Percentiles rank a stretch among this genome's conserved stretches.
Evolutionary conservation across 1,139 yeast genomes (phyloP).

Genomic region (Scheffersomyces parashehatae): DNA sequence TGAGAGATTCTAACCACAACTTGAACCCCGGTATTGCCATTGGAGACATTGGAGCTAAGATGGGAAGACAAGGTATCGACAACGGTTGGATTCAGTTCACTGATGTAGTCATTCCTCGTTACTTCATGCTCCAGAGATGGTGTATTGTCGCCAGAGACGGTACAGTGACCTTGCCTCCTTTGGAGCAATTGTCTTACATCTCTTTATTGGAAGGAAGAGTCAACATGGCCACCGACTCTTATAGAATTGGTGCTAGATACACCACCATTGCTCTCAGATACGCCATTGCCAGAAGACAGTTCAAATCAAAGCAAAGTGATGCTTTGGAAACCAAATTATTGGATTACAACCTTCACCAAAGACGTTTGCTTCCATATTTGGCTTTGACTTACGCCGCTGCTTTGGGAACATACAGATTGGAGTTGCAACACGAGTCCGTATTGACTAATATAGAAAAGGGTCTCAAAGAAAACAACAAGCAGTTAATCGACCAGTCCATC

Average conservation of each 20-base stretch:
- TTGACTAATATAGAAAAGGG: conserved; percentile 58
- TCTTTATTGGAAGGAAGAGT: conserved; percentile 90
- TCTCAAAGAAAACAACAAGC: conserved; percentile 44
- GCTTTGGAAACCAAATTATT: conserved; percentile 62
- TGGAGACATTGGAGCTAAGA: conserved; percentile 92
- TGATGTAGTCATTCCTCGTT: conserved; percentile 79
- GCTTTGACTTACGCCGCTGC: conserved; percentile 80
- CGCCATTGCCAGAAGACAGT: conserved; percentile 88
- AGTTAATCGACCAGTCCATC: conserved; percentile 50
- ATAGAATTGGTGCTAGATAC: conserved; percentile 75
- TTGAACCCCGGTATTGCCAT: conserved; percentile 76
- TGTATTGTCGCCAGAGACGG: conserved; percentile 73
- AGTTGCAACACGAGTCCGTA: conserved; percentile 52
- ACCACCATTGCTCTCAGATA: conserved; percentile 84
- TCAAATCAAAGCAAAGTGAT: conserved; percentile 42
- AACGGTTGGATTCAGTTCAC: conserved; percentile 95
- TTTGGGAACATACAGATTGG: conserved; percentile 69
- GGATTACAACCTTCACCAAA: conserved; percentile 85
- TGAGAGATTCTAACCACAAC: conserved; percentile 72
- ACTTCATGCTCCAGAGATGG: conserved; percentile 79
- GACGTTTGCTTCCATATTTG: conserved; percentile 77
- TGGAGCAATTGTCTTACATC: conserved; percentile 84
- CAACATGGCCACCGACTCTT: conserved; percentile 83
- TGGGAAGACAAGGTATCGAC: conserved; percentile 89
- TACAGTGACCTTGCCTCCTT: conserved; percentile 69